Percentiles rank a stretch among this genome's conserved stretches.
Conservation (phyloP, 140 eudicot species). For the Anethum foeniculum region DNA sequence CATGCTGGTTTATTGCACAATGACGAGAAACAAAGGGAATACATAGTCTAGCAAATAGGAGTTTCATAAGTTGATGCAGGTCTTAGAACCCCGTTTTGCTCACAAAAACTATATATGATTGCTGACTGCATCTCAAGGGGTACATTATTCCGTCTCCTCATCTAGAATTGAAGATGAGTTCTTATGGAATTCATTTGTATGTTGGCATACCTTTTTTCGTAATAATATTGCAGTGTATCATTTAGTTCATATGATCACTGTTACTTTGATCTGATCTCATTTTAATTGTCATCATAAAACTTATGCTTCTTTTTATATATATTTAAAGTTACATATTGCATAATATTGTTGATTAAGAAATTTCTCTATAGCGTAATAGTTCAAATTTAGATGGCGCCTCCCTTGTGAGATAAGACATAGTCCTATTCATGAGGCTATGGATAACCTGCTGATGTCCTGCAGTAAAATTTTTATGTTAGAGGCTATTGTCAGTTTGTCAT, state of each 20-base stretch:
- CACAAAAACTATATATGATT: background rate
- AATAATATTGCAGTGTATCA: background rate
- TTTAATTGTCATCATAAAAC: background rate
- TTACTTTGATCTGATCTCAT: background rate
- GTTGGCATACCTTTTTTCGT: background rate
- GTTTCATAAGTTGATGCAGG: background rate
- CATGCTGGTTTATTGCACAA: background rate
- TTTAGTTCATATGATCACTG: background rate
- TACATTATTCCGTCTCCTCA: background rate
- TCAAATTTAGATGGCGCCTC: background rate
- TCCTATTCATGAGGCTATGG: background rate
- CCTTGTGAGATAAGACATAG: background rate
- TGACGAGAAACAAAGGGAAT: background rate
- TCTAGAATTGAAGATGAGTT: background rate
- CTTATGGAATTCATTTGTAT: background rate
- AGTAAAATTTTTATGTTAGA: background rate
- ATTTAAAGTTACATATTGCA: background rate
- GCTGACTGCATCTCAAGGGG: background rate
- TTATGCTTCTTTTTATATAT: background rate
- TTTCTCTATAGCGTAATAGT: background rate
- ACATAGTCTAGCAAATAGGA: background rate
- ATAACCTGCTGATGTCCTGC: background rate
- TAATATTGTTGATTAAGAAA: background rate
- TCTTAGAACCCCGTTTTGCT: background rate
- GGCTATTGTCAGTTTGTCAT: background rate